phyloP scores from a whole-genome alignment of 805 yeast genomes.

The Candida adriatica region DNA sequence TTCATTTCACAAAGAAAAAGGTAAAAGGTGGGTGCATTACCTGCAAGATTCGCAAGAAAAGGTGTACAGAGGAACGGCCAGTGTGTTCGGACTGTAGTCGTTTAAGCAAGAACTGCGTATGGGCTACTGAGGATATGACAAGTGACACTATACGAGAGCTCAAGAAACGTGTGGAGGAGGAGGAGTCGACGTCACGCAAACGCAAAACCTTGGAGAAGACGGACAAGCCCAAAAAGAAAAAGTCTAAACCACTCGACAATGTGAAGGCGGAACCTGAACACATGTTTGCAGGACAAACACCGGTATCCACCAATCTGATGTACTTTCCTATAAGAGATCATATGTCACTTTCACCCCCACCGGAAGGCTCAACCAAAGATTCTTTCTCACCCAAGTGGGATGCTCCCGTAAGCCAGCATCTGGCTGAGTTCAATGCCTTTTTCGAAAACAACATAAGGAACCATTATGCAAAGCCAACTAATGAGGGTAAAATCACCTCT shows the following conservation, averaged over 20 bases:
- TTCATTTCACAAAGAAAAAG: constrained; percentile 27
- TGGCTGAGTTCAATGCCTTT: constrained; percentile 18
- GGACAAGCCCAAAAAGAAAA: constrained; percentile 8
- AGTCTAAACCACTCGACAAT: constrained; percentile 9
- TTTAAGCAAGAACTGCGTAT: constrained; percentile 57
- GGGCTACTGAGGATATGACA: constrained; percentile 48
- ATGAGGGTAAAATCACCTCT: constrained; percentile 12
- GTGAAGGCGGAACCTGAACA: constrained; percentile 10
- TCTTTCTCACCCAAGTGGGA: constrained; percentile 15
- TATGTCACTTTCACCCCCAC: constrained; percentile 3
- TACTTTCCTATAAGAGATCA: constrained; percentile 10
- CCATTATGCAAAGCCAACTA: constrained; percentile 8
- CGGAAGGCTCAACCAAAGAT: background rate
- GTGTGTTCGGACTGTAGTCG: constrained; percentile 61
- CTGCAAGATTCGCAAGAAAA: constrained; percentile 61
- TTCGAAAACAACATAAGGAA: constrained; percentile 21
- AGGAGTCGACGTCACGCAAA: too few relatives aligned
- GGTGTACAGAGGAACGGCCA: constrained; percentile 72
- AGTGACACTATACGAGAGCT: constrained; percentile 24
- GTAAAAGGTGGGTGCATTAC: constrained; percentile 62
- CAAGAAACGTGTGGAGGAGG: constrained; percentile 22
- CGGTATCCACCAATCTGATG: constrained; percentile 17
- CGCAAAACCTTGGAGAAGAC: too few relatives aligned
- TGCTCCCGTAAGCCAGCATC: constrained; percentile 1
- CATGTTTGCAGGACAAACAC: constrained; percentile 15